Base-by-base conservation (phyloP, 305 asterid species). In the Lippia alba region DNA sequence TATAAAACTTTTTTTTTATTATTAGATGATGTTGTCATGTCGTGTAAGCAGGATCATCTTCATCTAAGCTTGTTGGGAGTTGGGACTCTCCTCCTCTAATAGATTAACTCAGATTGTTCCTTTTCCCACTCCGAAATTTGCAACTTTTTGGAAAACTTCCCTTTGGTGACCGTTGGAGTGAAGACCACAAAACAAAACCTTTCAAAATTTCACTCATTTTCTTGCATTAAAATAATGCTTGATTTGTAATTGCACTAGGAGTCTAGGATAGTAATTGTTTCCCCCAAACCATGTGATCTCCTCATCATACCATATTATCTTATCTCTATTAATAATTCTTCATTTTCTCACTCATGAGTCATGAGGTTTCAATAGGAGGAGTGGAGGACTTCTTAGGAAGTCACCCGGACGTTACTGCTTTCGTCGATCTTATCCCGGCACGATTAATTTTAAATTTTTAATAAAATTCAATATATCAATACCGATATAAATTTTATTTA, bases 211-310 rank as follows among this genome's bases (percentile, higher is more conserved):
- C 41, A 36, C 41, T 49, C 17, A 49, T 34, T 15, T 39, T 56
- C 33, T 56, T 20, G 56, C 5, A 56, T 20, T 20, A 18, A 39
- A 46, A n/a, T 50, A 56, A 48, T 19, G 10, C n/a, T 46, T 53
- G 48, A 73, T 36, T 4, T 36, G 9, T 68, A 44, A 44, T 44
- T 67, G 72, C 18, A 54, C 49, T n/a, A 51, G 36, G 14, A 12
- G 18, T 56, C 50, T 59, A n/a, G 33, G 33, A 12, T 59, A 17
- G 64, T 51, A n/a, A 70, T 60, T 50, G 30, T 70, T 61, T 41
- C 8, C 3, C 63, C 45, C 10, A 71, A 20, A 17, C 36, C 69
- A 71, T 64, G 72, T 64, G 73, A 58, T 40, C 54, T 63, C 61
- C 16, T 55, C 15, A 63, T 71, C 63, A 71, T 51, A 51, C 63